phyloP scores from a whole-genome alignment of 352 stramenopile genomes.

The Phytophthora pluvialis region DNA sequence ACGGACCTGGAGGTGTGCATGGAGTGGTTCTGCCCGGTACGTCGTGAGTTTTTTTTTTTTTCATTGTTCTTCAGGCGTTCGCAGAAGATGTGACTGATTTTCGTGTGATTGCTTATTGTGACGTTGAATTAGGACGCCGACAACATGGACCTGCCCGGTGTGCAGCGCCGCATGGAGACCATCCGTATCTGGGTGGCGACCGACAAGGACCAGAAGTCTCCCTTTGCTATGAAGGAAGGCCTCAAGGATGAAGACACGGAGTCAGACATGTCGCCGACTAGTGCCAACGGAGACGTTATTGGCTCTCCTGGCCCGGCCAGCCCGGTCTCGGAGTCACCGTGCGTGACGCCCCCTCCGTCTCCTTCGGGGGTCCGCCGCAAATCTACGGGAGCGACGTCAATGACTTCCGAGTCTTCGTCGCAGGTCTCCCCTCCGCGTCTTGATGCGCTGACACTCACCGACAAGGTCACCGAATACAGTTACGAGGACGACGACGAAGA shows the following conservation, averaged over 20 bases:
- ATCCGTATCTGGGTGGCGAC: conserved; percentile 89
- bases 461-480: conserved; percentile 46
- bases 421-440: conserved; percentile 49
- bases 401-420: conserved; percentile 53
- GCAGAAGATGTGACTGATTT: conserved; percentile 22
- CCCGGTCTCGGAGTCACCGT: conserved; percentile 46
- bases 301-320: conserved; percentile 62
- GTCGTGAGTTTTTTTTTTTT: conserved; percentile 26
- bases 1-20: conserved; percentile 88
- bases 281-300: conserved; percentile 49
- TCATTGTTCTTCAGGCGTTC: conserved; percentile 14
- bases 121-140: conserved; percentile 55
- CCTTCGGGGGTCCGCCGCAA: conserved; percentile 45
- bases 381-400: conserved; percentile 48
- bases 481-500: conserved; percentile 62
- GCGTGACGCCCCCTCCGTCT: conserved; percentile 54
- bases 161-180: conserved; percentile 73
- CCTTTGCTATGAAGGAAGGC: conserved; percentile 58
- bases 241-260: conserved; percentile 72
- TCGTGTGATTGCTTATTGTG: conserved; percentile 6
- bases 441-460: conserved; percentile 46
- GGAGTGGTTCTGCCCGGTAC: conserved; percentile 87
- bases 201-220: conserved; percentile 87
- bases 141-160: conserved; percentile 61
- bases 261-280: conserved; percentile 63